phyloP scores from a whole-genome alignment of 108 stramenopile genomes.

The Cafeteria roenbergensis region DNA sequence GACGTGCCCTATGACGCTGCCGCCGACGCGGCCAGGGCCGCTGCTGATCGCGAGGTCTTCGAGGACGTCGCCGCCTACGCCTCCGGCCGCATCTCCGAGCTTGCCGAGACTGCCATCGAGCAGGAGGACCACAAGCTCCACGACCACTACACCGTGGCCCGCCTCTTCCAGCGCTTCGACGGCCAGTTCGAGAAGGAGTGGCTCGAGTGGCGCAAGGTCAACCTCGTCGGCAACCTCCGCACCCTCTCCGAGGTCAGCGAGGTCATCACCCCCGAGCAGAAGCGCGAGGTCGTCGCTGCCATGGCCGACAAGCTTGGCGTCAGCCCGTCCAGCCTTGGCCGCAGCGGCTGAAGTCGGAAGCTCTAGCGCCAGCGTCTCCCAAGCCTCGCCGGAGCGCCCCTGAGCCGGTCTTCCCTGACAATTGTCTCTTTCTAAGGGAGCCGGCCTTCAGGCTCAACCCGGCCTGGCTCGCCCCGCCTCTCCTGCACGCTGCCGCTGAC shows the following conservation, averaged over 20 bases:
- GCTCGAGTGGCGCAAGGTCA: neutral
- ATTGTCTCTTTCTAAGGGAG: too few relatives aligned
- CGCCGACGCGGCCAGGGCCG: neutral
- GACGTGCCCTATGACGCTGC: neutral
- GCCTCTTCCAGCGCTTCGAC: neutral
- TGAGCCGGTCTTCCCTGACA: too few relatives aligned
- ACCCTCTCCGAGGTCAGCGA: neutral
- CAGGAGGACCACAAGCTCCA: neutral
- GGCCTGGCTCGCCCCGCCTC: too few relatives aligned
- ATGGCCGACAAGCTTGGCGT: too few relatives aligned
- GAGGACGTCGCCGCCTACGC: neutral
- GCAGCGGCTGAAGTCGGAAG: too few relatives aligned
- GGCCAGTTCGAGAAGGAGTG: neutral
- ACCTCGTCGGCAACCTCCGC: neutral
- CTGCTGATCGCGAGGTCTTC: neutral
- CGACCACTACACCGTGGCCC: neutral
- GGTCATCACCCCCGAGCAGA: neutral
- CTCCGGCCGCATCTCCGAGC: neutral
- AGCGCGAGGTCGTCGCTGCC: too few relatives aligned
- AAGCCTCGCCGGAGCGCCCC: too few relatives aligned
- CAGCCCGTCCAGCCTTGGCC: too few relatives aligned
- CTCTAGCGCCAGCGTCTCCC: too few relatives aligned
- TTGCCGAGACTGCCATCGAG: neutral
- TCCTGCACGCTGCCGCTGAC: too few relatives aligned
- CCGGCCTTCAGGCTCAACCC: too few relatives aligned